phyloP scores from a whole-genome alignment of 306 rosid species.

The Cucumis melo region DNA sequence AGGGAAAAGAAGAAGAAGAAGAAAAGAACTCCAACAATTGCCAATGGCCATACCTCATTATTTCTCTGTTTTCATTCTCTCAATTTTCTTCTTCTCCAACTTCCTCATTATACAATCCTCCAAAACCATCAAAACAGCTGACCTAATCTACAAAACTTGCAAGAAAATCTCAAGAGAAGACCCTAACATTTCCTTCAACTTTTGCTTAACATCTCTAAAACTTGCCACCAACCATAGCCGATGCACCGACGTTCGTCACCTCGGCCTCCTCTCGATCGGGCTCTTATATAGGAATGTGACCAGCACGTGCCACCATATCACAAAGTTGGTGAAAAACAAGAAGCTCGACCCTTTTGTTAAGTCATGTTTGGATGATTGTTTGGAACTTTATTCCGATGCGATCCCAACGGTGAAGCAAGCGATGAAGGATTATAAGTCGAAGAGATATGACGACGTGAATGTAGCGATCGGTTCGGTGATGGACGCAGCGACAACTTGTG shows the following conservation, averaged over 20 bases:
- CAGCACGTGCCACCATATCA: not conserved
- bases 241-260: not conserved
- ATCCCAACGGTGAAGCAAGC: constrained; percentile 26
- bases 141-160: constrained; percentile 1
- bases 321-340: constrained; percentile 12
- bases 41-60: not conserved
- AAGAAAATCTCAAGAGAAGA: not conserved
- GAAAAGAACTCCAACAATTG: not conserved
- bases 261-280: constrained; percentile 10
- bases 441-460: constrained; percentile 16
- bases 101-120: not conserved
- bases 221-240: not conserved
- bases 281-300: not conserved
- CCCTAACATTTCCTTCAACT: constrained; percentile 6
- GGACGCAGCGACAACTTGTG: constrained; percentile 43
- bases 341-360: constrained; percentile 2
- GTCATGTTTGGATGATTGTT: constrained; percentile 38
- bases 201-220: constrained; percentile 13
- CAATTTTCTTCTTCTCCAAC: not conserved
- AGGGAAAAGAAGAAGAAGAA: no score
- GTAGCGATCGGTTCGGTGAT: constrained; percentile 31
- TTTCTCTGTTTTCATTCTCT: not conserved
- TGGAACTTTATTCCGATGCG: constrained; percentile 33
- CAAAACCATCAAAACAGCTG: not conserved
- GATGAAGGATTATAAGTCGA: constrained; percentile 19